These are phyloP conservation scores for Xylaria sp. DNA, from an alignment of 2,329 filamentous ascomycete genomes.

Conservation along the genomic window DNA sequence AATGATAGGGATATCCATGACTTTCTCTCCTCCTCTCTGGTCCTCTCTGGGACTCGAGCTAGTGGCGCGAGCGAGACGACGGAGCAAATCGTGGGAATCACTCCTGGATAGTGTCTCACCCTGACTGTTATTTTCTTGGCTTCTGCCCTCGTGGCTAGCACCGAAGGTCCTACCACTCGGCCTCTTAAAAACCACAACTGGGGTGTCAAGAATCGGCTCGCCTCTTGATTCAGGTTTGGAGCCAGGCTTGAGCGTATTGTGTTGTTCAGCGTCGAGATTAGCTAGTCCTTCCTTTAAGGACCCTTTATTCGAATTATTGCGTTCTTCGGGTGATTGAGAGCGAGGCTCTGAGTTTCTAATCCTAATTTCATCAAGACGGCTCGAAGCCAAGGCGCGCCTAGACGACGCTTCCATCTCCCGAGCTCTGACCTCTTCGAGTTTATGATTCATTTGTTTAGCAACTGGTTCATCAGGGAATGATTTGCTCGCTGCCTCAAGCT, in stretches of 20 bases:
- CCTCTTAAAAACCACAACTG: conserved; percentile 27
- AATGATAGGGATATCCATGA: conserved; percentile 22
- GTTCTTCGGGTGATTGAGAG: conserved; percentile 56
- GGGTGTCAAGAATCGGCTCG: conserved; percentile 27
- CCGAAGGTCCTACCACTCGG: conserved; percentile 25
- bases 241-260: conserved; percentile 15
- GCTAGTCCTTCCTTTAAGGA: conserved; percentile 29
- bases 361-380: conserved; percentile 64
- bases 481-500: conserved; percentile 48
- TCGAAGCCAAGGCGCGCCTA: conserved; percentile 59
- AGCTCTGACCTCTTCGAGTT: conserved; percentile 61
- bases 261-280: conserved; percentile 17
- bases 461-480: conserved; percentile 41
- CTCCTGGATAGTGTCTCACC: conserved; percentile 44
- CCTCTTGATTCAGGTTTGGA: conserved; percentile 26
- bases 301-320: conserved; percentile 49
- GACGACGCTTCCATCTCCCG: conserved; percentile 59
- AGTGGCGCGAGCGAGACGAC: conserved; percentile 60
- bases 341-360: conserved; percentile 59
- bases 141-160: conserved; percentile 27
- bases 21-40: conserved; percentile 35
- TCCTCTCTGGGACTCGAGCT: conserved; percentile 56
- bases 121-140: conserved; percentile 36
- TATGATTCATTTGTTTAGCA: conserved; percentile 52
- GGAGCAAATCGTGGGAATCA: conserved; percentile 62